Base-by-base conservation (phyloP, 768 basidiomycete species). In the Termitomyces titanicus region DNA sequence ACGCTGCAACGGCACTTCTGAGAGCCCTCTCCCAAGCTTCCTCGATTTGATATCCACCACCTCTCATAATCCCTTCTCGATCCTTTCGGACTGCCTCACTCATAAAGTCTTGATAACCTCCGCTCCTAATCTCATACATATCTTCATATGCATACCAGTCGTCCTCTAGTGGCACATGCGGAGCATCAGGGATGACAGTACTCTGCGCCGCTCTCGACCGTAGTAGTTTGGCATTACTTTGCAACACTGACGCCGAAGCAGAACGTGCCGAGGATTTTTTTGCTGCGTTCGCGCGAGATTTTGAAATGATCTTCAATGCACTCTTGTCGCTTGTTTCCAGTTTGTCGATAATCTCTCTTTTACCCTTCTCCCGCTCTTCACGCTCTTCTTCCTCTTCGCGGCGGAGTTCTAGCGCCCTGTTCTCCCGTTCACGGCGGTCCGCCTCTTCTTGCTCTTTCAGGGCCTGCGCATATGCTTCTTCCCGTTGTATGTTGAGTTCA, bases 21-120 rank as follows among this genome's bases (percentile, higher is more conserved):
- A 95, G 66, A 12, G 90, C 91, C 52, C 92, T 77, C 62, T 88
- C 87, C 92, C 92, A 94, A 42, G 88, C 90, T 66, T 94, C 89
- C 57, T 89, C 84, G 4, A 91, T 75, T 58, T 73, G 77, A 66
- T 92, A 95, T 9, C 93, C 93, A 9, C 92, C 93, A 20, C 84
- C 92, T 40, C 86, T 76, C 86, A 88, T 89, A 61, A 87, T 84
- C 13, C 87, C 88, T 57, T 89, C 89, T 54, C 82, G 71, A 65
- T 92, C 90, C 62, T 81, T 80, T 61, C 88, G 74, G 18, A 92
- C 86, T 13, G 86, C 86, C 54, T 89, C 89, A 60, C 88, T 91
- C 62, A 80, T 74, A 39, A 85, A 79, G 61, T 92, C 91, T 47
- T 84, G 76, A 69, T 94, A 94, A 12, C 75, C 74, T 29, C 72